Conservation (phyloP, 2,329 filamentous ascomycete species). For the Fusarium drepaniforme region DNA sequence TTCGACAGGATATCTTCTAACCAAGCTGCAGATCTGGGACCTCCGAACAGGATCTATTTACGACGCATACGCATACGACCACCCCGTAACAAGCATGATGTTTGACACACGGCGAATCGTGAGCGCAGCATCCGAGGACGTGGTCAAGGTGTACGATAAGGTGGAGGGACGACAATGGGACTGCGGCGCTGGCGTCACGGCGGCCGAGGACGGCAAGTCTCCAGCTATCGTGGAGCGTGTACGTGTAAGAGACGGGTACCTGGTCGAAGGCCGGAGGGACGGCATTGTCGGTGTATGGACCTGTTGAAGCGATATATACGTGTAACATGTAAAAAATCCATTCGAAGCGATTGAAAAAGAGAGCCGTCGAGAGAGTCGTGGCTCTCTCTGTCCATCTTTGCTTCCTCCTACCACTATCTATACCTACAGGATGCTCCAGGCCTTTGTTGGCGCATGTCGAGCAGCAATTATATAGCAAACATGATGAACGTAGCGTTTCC, state of each 20-base stretch:
- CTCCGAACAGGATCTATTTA: conserved; percentile 94
- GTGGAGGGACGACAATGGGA: conserved; percentile 96
- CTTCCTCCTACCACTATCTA: background rate
- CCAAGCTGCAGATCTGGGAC: conserved; percentile 88
- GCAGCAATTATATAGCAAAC: background rate
- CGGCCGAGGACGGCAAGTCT: conserved; percentile 73
- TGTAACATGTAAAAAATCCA: conserved; percentile 44
- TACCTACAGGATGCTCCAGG: background rate
- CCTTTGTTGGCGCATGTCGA: background rate
- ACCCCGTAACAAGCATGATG: conserved; percentile 95
- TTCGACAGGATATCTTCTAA: conserved; percentile 36
- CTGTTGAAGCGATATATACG: conserved; percentile 60
- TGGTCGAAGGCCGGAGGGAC: conserved; percentile 90
- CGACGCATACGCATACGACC: conserved; percentile 96
- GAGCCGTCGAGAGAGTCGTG: conserved; percentile 4
- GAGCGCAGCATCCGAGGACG: conserved; percentile 88
- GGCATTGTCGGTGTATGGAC: conserved; percentile 94
- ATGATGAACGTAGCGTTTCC: background rate
- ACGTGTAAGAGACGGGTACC: conserved; percentile 91
- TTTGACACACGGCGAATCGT: conserved; percentile 94
- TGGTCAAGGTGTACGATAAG: conserved; percentile 99
- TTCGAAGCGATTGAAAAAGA: conserved; percentile 28
- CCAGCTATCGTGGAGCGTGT: conserved; percentile 85
- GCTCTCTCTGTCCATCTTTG: background rate
- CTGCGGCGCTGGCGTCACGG: conserved; percentile 84